Percentiles rank a stretch among this genome's conserved stretches.
Evolutionary conservation across 208 protist species (phyloP).

Genomic region (Angomonas desouzai): DNA sequence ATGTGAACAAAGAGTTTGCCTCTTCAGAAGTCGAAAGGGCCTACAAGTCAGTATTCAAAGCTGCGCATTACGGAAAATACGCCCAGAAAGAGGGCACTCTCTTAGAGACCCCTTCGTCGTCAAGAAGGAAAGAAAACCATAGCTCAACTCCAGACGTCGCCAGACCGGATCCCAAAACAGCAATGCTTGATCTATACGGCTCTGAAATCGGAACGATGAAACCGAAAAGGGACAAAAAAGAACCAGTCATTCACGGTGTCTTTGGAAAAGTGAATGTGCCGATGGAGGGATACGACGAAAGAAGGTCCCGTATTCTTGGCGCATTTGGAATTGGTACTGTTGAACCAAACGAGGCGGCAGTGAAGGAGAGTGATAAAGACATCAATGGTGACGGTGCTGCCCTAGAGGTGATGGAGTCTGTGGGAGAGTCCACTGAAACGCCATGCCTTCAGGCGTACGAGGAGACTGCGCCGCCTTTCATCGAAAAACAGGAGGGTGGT

Average conservation of each 20-base stretch:
- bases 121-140: neutral
- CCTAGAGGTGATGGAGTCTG: too few relatives aligned
- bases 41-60: constrained; percentile 45
- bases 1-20: constrained; percentile 61
- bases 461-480: too few relatives aligned
- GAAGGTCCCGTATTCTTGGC: constrained; percentile 29
- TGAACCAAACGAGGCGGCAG: too few relatives aligned
- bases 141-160: neutral
- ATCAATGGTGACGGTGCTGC: too few relatives aligned
- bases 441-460: too few relatives aligned
- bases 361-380: too few relatives aligned
- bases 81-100: constrained; percentile 8
- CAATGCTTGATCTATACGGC: constrained; percentile 3
- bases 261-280: constrained; percentile 85
- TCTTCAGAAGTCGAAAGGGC: constrained; percentile 33
- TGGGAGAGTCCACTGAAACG: too few relatives aligned
- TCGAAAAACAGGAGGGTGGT: too few relatives aligned
- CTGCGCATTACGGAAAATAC: constrained; percentile 55
- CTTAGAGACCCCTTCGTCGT: too few relatives aligned
- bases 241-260: constrained; percentile 30
- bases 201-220: neutral
- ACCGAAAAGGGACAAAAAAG: constrained; percentile 23
- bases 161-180: neutral
- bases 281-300: constrained; percentile 48
- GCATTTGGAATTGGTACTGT: constrained; percentile 31